These are phyloP conservation scores for Sutorius australiensis DNA, from an alignment of 768 basidiomycete species.

Conservation along the genomic window DNA sequence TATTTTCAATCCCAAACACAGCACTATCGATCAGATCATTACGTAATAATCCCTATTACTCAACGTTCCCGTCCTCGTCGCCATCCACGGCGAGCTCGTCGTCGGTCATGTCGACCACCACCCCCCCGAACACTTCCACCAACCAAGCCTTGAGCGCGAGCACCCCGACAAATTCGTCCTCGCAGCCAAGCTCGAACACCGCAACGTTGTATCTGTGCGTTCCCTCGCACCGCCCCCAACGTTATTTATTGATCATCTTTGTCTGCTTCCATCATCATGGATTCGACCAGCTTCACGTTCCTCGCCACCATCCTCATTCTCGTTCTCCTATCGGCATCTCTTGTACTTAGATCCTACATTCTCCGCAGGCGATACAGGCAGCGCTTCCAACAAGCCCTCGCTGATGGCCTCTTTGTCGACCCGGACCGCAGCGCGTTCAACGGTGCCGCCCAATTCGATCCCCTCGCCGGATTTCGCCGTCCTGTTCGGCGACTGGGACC, in stretches of 20 bases:
- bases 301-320: constrained; percentile 69
- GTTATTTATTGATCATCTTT: neutral
- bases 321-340: constrained; percentile 58
- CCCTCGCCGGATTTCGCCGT: constrained; percentile 1
- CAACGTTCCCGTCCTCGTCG: neutral
- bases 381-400: constrained; percentile 50
- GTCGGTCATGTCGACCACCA: constrained; percentile 16
- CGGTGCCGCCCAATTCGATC: neutral
- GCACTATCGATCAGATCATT: constrained; percentile 24
- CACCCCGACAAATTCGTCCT: constrained; percentile 2
- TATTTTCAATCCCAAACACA: constrained; percentile 12
- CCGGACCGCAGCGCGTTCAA: constrained; percentile 17
- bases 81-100: neutral
- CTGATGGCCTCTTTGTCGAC: constrained; percentile 41
- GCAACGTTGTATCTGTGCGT: constrained; percentile 32
- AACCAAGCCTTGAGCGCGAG: neutral
- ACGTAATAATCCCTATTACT: constrained; percentile 8
- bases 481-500: constrained; percentile 5
- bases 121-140: neutral
- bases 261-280: constrained; percentile 7
- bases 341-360: constrained; percentile 61
- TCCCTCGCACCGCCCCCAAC: constrained; percentile 8
- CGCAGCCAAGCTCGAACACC: constrained; percentile 9
- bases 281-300: constrained; percentile 56
- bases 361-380: constrained; percentile 56